A percentile compares a stretch with the other conserved stretches of the same genome.
Conservation (phyloP, 192 early-diverging fungal species). For the Coemansia sp. region DNA sequence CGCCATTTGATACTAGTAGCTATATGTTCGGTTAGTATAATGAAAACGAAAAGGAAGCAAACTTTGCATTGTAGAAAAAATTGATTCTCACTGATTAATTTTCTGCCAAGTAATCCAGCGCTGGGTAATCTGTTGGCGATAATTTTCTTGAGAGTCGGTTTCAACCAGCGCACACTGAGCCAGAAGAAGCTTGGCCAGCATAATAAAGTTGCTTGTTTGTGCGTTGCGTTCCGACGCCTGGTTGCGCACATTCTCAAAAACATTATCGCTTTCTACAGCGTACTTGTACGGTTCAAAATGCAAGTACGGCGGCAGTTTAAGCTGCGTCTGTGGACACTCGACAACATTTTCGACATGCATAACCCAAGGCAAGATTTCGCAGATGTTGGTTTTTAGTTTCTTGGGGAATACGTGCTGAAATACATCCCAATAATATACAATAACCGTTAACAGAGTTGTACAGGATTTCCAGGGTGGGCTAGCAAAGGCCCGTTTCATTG, state of each 20-base stretch:
- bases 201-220: slow-evolving; percentile 25
- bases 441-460: slow-evolving; percentile 30
- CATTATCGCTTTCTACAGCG: slow-evolving; percentile 7
- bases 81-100: slow-evolving; percentile 7
- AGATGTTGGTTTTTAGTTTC: slow-evolving; percentile 7
- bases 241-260: slow-evolving; percentile 6
- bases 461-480: slow-evolving; percentile 38
- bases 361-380: slow-evolving; percentile 29
- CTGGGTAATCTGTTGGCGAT: slow-evolving; percentile 16
- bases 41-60: slow-evolving; percentile 6
- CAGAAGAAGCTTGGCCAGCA: slow-evolving; percentile 23
- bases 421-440: slow-evolving; percentile 29
- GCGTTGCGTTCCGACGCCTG: slow-evolving; percentile 15
- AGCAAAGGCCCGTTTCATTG: slow-evolving; percentile 8
- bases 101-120: slow-evolving; percentile 29
- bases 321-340: slow-evolving; percentile 19
- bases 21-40: not conserved
- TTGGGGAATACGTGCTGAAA: slow-evolving; percentile 20
- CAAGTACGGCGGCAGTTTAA: slow-evolving; percentile 22
- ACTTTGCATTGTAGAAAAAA: too few species aligned
- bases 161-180: slow-evolving; percentile 36
- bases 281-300: slow-evolving; percentile 20
- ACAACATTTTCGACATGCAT: slow-evolving; percentile 34
- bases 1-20: not conserved
- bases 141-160: slow-evolving; percentile 14